Base-by-base conservation (phyloP, 352 stramenopile genomes). In the Globisporangium megalacanthum region DNA sequence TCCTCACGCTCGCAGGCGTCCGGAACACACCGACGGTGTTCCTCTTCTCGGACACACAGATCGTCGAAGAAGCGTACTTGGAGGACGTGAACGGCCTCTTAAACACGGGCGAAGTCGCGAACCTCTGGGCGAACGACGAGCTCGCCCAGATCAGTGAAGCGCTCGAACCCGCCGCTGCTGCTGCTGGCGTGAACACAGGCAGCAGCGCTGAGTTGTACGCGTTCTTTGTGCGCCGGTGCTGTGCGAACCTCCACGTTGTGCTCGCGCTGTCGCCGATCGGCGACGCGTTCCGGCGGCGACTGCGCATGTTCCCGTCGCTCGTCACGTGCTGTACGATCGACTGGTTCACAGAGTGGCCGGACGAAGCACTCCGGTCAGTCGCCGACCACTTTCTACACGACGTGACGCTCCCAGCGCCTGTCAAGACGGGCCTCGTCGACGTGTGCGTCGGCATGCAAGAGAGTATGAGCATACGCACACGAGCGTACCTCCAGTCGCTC, bases 291-390 rank as follows among this genome's bases (percentile, higher is more conserved):
- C 86, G 94, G 2, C 81, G 89, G 9, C 83, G 94, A 6, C 71
- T 98, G 49, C 85, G 94, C 8, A 98, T 98, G 92, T 98, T 98
- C 60, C 95, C 95, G 22, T 97, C 94, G 22, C 79, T 98, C 2
- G 93, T 98, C 4, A 98, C 98, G 64, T 98, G 94, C 67, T 98
- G 93, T 62, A 98, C 94, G 41, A 98, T 98, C 58, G 94, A 98
- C 53, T 98, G 94, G 94, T 98, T 98, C 68, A 89, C 90, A 0
- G 93, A 97, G 54, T 98, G 95, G 95, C 95, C 95, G 0, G 78
- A 96, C 48, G 92, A 98, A 69, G 95, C 95, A 15, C 70, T 98
- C 48, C 81, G 86, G 14, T 96, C 84, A 4, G 95, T 98, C 7
- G 95, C 92, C 10, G 78, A 96, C 39, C 85, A 96, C 61, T 97